Evolutionary conservation across 2,329 filamentous ascomycete species (phyloP).

Genomic region (Lasiodiplodia citricola): DNA sequence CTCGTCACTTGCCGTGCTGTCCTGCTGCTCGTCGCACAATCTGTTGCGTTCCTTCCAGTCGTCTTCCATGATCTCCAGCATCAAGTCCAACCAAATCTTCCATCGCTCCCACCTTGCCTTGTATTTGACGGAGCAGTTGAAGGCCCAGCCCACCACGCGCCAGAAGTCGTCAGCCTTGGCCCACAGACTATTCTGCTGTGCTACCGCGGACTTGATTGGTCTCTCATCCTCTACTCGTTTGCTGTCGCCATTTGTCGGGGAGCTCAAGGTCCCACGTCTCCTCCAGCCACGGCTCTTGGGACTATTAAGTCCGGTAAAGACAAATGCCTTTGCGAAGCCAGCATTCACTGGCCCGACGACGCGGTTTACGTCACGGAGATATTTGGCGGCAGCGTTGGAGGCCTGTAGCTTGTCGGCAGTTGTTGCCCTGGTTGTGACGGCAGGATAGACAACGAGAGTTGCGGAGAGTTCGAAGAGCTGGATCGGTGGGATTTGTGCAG

Average conservation of each 20-base stretch:
- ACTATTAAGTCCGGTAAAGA: conserved; percentile 56
- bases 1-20: conserved; percentile 29
- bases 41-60: conserved; percentile 68
- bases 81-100: conserved; percentile 78
- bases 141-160: conserved; percentile 86
- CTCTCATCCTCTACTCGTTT: conserved; percentile 34
- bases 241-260: not conserved
- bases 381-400: conserved; percentile 69
- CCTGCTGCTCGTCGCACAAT: conserved; percentile 51
- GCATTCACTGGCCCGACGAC: conserved; percentile 73
- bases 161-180: conserved; percentile 84
- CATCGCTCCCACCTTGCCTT: conserved; percentile 80
- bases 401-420: conserved; percentile 66
- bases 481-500: conserved; percentile 70
- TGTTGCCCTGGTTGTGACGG: conserved; percentile 74
- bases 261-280: conserved; percentile 29
- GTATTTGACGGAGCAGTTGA: conserved; percentile 81
- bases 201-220: conserved; percentile 64
- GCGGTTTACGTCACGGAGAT: conserved; percentile 70
- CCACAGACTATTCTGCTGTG: conserved; percentile 72
- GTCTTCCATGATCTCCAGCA: conserved; percentile 76
- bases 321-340: conserved; percentile 74
- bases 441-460: conserved; percentile 82
- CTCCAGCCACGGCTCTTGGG: not conserved
- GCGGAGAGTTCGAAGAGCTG: conserved; percentile 77